phyloP scores from a whole-genome alignment of 495 filamentous ascomycete genomes.

The Aspergillus steynii region DNA sequence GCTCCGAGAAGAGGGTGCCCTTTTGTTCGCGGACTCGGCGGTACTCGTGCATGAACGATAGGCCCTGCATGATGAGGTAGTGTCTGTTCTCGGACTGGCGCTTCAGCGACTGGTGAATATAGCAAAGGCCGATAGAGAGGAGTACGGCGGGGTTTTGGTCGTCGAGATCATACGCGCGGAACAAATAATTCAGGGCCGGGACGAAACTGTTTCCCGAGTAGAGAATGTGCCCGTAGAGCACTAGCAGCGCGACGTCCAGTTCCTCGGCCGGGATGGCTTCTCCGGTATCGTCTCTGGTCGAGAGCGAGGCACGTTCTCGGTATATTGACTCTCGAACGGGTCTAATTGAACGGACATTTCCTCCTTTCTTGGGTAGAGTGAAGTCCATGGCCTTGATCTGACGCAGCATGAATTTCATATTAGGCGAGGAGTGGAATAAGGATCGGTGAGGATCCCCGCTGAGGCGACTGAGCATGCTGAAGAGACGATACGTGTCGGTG shows the following conservation, averaged over 20 bases:
- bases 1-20: constrained; percentile 44
- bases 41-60: constrained; percentile 79
- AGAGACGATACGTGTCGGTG: constrained; percentile 81
- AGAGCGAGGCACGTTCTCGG: constrained; percentile 50
- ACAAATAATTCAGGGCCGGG: constrained; percentile 87
- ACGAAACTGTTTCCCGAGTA: constrained; percentile 75
- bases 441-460: constrained; percentile 49
- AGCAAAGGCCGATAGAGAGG: constrained; percentile 67
- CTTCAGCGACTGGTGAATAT: constrained; percentile 83
- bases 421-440: constrained; percentile 57
- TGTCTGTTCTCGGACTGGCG: constrained; percentile 87
- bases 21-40: constrained; percentile 53
- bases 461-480: constrained; percentile 67
- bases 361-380: constrained; percentile 38
- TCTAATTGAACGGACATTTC: constrained; percentile 14
- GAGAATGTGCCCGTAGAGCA: constrained; percentile 86
- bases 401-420: constrained; percentile 86
- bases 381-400: constrained; percentile 91
- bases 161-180: constrained; percentile 78
- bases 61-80: constrained; percentile 77
- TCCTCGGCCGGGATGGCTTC: constrained; percentile 49
- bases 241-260: constrained; percentile 73
- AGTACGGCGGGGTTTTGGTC: constrained; percentile 74
- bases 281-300: constrained; percentile 49
- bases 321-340: constrained; percentile 35